phyloP scores from a whole-genome alignment of 2,329 filamentous ascomycete genomes.

The Thelonectria olida region DNA sequence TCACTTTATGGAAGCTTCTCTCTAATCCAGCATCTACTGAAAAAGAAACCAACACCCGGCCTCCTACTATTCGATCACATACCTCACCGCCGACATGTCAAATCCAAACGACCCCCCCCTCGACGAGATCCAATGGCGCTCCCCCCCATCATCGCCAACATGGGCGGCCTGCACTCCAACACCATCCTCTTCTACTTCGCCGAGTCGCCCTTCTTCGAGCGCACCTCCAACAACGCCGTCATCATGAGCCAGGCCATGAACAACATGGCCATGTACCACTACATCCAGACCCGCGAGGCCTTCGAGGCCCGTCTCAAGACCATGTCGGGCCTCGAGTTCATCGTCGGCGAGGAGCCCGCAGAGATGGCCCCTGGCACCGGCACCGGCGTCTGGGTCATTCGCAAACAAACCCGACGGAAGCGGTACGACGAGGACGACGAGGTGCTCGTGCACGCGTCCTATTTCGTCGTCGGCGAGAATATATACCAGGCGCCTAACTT shows the following conservation, averaged over 20 bases:
- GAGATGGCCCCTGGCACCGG: slow-evolving; percentile 71
- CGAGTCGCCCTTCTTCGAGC: slow-evolving; percentile 73
- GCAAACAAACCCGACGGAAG: slow-evolving; percentile 72
- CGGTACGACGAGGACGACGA: slow-evolving; percentile 65
- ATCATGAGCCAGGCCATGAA: slow-evolving; percentile 69
- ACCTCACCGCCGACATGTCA: slow-evolving; percentile 45
- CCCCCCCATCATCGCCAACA: slow-evolving; percentile 56
- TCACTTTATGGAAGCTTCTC: too few species aligned
- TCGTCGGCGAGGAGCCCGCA: slow-evolving; percentile 71
- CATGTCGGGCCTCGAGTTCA: slow-evolving; percentile 74
- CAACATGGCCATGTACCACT: slow-evolving; percentile 66
- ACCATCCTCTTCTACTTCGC: slow-evolving; percentile 74
- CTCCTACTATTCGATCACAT: background rate
- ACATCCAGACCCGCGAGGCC: slow-evolving; percentile 68
- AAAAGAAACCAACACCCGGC: background rate
- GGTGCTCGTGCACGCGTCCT: slow-evolving; percentile 66
- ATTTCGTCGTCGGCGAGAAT: slow-evolving; percentile 73
- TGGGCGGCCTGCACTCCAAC: slow-evolving; percentile 71
- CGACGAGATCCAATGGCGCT: slow-evolving; percentile 75
- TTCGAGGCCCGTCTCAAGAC: slow-evolving; percentile 70
- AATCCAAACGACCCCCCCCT: slow-evolving; percentile 61
- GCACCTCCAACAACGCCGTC: slow-evolving; percentile 73
- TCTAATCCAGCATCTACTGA: too few species aligned
- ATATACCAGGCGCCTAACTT: slow-evolving; percentile 73
- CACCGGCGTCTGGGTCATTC: slow-evolving; percentile 75